Evolutionary conservation across 2,329 filamentous ascomycete genomes (phyloP).

Genomic region (Alternaria longipes): DNA sequence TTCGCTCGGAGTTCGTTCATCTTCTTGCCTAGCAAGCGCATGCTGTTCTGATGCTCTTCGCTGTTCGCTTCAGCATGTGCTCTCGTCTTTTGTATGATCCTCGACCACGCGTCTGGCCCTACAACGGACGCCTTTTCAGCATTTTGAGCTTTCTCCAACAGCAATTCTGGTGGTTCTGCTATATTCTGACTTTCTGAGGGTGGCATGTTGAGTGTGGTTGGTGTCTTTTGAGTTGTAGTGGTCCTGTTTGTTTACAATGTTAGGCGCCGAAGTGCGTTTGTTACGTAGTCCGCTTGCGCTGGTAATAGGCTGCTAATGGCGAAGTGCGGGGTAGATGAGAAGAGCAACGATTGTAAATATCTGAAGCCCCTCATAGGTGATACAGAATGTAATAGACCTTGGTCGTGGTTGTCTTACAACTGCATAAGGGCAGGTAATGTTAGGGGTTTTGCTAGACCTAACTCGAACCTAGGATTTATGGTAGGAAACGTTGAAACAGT

Average conservation of each 20-base stretch:
- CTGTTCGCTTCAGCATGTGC: background rate
- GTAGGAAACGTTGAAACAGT: background rate
- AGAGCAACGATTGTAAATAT: background rate
- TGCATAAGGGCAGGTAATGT: background rate
- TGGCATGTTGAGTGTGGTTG: slow-evolving; percentile 7
- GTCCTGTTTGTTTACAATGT: background rate
- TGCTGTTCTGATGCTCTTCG: background rate
- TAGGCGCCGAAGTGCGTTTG: slow-evolving; percentile 4
- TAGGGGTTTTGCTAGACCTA: background rate
- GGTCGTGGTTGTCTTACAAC: background rate
- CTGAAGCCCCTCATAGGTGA: background rate
- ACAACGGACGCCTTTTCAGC: background rate
- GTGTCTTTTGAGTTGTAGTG: background rate
- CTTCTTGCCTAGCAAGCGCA: background rate
- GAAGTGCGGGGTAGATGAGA: background rate
- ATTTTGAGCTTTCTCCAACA: slow-evolving; percentile 8
- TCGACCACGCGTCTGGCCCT: background rate
- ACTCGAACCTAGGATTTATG: background rate
- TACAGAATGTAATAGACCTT: background rate
- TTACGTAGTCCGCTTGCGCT: background rate
- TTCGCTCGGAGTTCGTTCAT: background rate
- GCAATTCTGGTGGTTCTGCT: slow-evolving; percentile 6
- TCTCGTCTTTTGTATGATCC: slow-evolving; percentile 4
- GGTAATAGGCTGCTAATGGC: background rate
- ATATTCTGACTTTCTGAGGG: background rate